Evolutionary conservation across 208 protist species (phyloP), one percentile per base, ranked within the genome.

Genomic region (Giardia duodenalis): DNA sequence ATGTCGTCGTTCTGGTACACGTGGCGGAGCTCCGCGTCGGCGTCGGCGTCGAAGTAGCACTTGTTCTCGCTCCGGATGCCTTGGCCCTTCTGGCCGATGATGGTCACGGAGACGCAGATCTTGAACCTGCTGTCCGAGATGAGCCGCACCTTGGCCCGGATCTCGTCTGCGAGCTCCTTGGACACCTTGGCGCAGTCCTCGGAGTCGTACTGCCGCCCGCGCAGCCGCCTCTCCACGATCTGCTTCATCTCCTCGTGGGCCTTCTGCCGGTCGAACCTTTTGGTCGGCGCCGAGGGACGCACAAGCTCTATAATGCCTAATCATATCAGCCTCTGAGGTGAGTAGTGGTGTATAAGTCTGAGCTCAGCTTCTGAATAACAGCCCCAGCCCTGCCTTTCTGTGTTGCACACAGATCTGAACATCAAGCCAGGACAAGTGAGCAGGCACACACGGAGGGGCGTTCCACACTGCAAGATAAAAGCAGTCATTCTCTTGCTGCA

Each of bases 111-210:
- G 10, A 47, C 44, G 88, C 1, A 91, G 1, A 91, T 91, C 88
- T 91, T 91, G 88, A 47, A 91, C 10, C 88, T n/a, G 44, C 1
- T n/a, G 10, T 22, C 88, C 19, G 44, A 4, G 45, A 47, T 4
- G 45, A 91, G n/a, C 43, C 88, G n/a, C 2, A 91, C 44, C 44
- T 91, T 91, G 44, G 1, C 44, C 10, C 88, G 1, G 44, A 91
- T 47, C 45, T 91, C 88, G 47, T 91, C 88, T 46, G 88, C 88
- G 0, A 91, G 44, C n/a, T 91, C 88, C 88, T 91, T 91, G 1
- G 88, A 47, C 43, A 91, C 0, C 44, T 91, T 91, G 0, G 88
- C 44, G 88, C 42, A 22, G 44, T 91, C 88, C 45, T 91, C 88
- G 4, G 88, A 47, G n/a, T 91, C 88, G n/a, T 91, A 91, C 44